Evolutionary conservation across 2,329 filamentous ascomycete genomes (phyloP).

Genomic region (Atkinsonella hypoxylon): DNA sequence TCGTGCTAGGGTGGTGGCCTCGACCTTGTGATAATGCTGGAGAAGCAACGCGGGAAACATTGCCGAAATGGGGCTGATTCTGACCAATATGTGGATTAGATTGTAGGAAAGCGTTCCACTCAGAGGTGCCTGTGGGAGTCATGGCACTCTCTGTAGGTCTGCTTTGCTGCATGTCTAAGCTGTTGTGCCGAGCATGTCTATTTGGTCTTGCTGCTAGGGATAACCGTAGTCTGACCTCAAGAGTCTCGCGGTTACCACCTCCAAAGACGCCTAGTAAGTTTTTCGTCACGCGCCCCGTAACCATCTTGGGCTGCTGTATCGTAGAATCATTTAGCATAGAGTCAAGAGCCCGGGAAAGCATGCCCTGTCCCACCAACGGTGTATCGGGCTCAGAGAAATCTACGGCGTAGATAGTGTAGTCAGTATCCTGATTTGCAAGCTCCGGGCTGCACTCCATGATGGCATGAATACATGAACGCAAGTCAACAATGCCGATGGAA

Average conservation of each 20-base stretch:
- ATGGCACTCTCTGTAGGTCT: slow-evolving; percentile 24
- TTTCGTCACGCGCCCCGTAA: slow-evolving; percentile 83
- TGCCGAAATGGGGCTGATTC: slow-evolving; percentile 12
- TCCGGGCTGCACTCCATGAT: slow-evolving; percentile 74
- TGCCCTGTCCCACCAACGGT: slow-evolving; percentile 87
- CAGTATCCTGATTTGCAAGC: slow-evolving; percentile 53
- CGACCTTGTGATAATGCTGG: slow-evolving; percentile 24
- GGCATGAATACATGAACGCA: slow-evolving; percentile 76
- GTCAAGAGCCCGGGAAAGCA: slow-evolving; percentile 74
- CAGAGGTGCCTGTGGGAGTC: slow-evolving; percentile 50
- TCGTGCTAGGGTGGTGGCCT: slow-evolving; percentile 7
- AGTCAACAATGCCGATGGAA: slow-evolving; percentile 76
- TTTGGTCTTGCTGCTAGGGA: slow-evolving; percentile 57
- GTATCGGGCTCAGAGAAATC: slow-evolving; percentile 94
- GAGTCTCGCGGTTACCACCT: slow-evolving; percentile 70
- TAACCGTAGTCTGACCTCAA: slow-evolving; percentile 86
- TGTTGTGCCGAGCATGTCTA: slow-evolving; percentile 15
- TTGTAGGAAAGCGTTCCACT: slow-evolving; percentile 70
- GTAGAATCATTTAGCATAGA: slow-evolving; percentile 24
- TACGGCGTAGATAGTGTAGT: slow-evolving; percentile 95
- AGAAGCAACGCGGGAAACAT: slow-evolving; percentile 23
- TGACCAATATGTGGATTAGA: slow-evolving; percentile 47
- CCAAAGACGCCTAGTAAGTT: slow-evolving; percentile 77
- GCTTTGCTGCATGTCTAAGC: slow-evolving; percentile 11
- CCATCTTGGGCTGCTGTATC: slow-evolving; percentile 53